phyloP scores from a whole-genome alignment of 2,329 filamentous ascomycete species.

The Pyrenochaeta sp. region DNA sequence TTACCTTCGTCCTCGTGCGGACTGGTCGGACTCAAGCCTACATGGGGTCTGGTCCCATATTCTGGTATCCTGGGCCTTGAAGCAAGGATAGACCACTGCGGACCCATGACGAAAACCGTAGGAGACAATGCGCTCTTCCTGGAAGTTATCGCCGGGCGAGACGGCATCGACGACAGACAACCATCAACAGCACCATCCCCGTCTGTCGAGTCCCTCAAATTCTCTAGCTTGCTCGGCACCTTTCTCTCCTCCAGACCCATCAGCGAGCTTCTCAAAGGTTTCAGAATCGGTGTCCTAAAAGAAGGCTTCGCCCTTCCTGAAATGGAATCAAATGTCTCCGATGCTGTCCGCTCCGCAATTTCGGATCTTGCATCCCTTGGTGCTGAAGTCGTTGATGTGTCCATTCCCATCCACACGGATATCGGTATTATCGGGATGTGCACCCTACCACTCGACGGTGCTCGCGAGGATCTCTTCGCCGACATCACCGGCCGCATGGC shows the following conservation, averaged over 20 bases:
- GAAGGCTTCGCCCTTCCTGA: conserved; percentile 36
- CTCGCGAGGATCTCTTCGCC: no score
- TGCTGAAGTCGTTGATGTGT: conserved; percentile 53
- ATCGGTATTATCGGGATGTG: no score
- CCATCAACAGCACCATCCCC: conserved; percentile 41
- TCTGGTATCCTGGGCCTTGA: conserved; percentile 54
- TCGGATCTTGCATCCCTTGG: conserved; percentile 54
- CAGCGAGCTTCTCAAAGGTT: no score
- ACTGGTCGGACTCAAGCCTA: conserved; percentile 54
- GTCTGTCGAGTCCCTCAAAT: conserved; percentile 29
- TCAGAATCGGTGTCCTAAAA: conserved; percentile 38
- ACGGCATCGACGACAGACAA: conserved; percentile 43
- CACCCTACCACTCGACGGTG: no score
- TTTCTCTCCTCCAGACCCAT: no score
- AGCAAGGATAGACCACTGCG: conserved; percentile 56
- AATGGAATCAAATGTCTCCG: conserved; percentile 51
- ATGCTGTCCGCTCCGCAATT: conserved; percentile 53
- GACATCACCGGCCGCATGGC: no score
- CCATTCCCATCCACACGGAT: conserved; percentile 33
- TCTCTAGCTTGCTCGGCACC: conserved; percentile 17
- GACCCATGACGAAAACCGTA: conserved; percentile 40
- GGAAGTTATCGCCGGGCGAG: conserved; percentile 41
- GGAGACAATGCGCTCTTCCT: conserved; percentile 34
- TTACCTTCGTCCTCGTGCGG: conserved; percentile 50
- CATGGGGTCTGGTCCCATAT: conserved; percentile 60